A percentile compares a stretch with the other conserved stretches of the same genome.
phyloP scores from a whole-genome alignment of 495 filamentous ascomycete genomes.

The Penicillium atrosanguineum region DNA sequence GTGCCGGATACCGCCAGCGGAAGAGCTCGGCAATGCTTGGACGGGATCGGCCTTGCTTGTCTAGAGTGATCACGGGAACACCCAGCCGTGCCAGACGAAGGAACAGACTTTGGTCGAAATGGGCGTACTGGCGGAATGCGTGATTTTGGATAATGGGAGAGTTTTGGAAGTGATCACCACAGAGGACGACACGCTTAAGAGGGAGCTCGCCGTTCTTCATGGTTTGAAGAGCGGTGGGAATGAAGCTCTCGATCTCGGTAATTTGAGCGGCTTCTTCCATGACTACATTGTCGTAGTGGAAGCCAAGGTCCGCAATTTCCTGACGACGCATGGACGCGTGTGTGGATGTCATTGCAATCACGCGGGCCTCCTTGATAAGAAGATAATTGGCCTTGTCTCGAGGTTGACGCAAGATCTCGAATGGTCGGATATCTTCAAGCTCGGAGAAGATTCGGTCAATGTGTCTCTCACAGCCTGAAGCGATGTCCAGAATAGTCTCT shows the following conservation, averaged over 20 bases:
- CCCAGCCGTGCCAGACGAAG: conserved; percentile 84
- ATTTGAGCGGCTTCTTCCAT: conserved; percentile 99
- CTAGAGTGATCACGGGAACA: conserved; percentile 83
- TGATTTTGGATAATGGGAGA: conserved; percentile 93
- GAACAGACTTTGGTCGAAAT: conserved; percentile 94
- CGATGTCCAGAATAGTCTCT: conserved; percentile 72
- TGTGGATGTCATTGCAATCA: conserved; percentile 97
- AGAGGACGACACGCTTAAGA: conserved; percentile 85
- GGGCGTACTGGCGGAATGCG: conserved; percentile 94
- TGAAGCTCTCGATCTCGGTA: conserved; percentile 96
- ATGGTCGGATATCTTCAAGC: conserved; percentile 88
- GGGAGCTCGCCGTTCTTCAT: conserved; percentile 66
- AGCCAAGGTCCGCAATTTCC: conserved; percentile 87
- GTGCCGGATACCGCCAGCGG: conserved; percentile 84
- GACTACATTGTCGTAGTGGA: conserved; percentile 95
- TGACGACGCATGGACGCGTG: conserved; percentile 96
- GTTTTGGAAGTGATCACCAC: conserved; percentile 95
- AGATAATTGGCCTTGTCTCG: conserved; percentile 95
- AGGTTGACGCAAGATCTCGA: conserved; percentile 85
- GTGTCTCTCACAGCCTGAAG: conserved; percentile 84
- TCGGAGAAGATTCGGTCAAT: conserved; percentile 90
- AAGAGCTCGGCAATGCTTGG: conserved; percentile 86
- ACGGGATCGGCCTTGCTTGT: conserved; percentile 87
- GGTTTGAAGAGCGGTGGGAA: conserved; percentile 86
- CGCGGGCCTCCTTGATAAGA: conserved; percentile 88